Conservation (phyloP, 176 grass and related monocot genomes). For the Lolium multiflorum region DNA sequence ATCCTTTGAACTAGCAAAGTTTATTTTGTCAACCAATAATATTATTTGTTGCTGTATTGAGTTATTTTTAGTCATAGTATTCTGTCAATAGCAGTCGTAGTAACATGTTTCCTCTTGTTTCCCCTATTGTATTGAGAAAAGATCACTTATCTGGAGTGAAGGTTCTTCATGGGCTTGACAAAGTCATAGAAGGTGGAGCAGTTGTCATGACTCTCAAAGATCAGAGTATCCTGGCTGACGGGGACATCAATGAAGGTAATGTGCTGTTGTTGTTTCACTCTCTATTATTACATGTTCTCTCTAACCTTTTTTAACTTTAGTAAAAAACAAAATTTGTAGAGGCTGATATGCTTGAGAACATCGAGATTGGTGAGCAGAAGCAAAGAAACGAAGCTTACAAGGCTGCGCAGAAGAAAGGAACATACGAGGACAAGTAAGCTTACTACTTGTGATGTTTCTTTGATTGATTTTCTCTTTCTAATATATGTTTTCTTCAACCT, state of each 20-base stretch:
- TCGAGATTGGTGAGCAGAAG: conserved; percentile 94
- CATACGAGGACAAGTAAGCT: conserved; percentile 85
- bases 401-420: conserved; percentile 85
- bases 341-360: conserved; percentile 91
- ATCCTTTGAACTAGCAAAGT: background rate
- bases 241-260: conserved; percentile 90
- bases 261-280: background rate
- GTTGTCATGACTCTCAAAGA: conserved; percentile 97
- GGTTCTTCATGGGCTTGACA: conserved; percentile 97
- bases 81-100: background rate
- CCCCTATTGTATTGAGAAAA: conserved; percentile 1
- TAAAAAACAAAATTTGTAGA: conserved; percentile 57
- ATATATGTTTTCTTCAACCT: conserved; percentile 23
- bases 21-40: background rate
- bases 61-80: background rate
- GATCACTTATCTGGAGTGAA: conserved; percentile 89
- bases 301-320: conserved; percentile 41
- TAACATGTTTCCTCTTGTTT: conserved; percentile 36
- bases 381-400: conserved; percentile 77
- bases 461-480: background rate
- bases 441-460: conserved; percentile 22
- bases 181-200: conserved; percentile 92
- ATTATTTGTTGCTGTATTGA: conserved; percentile 5
- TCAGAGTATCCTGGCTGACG: conserved; percentile 83
- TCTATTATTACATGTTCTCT: background rate